Percentiles rank a stretch among this genome's conserved stretches.
Evolutionary conservation across 805 yeast genomes (phyloP).

Genomic region (Starmerella floricola): DNA sequence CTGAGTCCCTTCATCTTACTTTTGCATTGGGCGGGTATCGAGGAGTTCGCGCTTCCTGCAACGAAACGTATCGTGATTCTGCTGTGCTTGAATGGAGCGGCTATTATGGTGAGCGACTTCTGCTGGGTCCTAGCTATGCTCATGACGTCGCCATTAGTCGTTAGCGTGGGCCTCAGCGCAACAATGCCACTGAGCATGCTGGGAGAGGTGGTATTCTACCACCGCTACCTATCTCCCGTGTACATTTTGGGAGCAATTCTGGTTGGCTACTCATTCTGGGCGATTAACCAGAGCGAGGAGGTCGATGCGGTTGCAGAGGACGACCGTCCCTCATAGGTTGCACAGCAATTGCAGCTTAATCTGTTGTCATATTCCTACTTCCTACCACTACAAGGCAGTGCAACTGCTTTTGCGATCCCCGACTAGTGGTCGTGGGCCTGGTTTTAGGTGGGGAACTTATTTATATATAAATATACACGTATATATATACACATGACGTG

Average conservation of each 20-base stretch:
- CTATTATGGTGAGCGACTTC: constrained; percentile 78
- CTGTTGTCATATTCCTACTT: too few relatives aligned
- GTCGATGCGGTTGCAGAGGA: constrained; percentile 33
- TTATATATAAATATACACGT: neutral
- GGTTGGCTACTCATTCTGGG: constrained; percentile 71
- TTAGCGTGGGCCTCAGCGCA: constrained; percentile 84
- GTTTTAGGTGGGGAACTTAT: neutral
- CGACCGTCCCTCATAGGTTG: neutral
- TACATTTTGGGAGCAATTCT: constrained; percentile 71
- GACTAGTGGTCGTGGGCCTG: too few relatives aligned
- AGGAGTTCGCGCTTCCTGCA: constrained; percentile 60
- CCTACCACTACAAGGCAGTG: too few relatives aligned
- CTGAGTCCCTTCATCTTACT: constrained; percentile 74
- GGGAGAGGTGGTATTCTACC: constrained; percentile 70
- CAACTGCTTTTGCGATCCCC: too few relatives aligned
- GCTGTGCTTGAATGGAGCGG: constrained; percentile 51
- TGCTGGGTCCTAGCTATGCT: constrained; percentile 95
- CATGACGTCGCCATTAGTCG: constrained; percentile 85
- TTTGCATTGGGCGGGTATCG: constrained; percentile 52
- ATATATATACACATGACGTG: neutral
- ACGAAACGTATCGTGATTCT: constrained; percentile 40
- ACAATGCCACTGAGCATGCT: constrained; percentile 92
- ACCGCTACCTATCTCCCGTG: constrained; percentile 44
- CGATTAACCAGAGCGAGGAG: constrained; percentile 68
- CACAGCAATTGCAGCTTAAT: too few relatives aligned